phyloP scores from a whole-genome alignment of 495 filamentous ascomycete genomes.

The Aspergillus baeticus region DNA sequence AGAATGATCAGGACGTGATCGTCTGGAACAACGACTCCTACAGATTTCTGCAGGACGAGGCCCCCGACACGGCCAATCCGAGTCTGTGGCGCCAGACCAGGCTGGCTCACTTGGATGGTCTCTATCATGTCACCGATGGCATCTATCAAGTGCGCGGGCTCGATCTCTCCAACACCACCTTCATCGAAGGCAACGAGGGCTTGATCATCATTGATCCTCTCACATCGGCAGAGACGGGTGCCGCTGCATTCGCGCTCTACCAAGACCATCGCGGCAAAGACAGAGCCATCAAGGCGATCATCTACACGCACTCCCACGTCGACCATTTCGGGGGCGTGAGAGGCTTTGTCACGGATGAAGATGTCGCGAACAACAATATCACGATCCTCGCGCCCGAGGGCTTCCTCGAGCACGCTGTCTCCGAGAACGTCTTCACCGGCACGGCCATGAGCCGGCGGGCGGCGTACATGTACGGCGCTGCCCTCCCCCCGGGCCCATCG shows the following conservation, averaged over 20 bases:
- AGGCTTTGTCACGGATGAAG: slow-evolving; percentile 14
- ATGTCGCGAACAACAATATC: slow-evolving; percentile 10
- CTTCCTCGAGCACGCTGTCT: slow-evolving; percentile 22
- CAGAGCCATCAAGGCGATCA: slow-evolving; percentile 19
- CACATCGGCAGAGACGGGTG: slow-evolving; percentile 17
- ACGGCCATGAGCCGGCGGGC: slow-evolving; percentile 25
- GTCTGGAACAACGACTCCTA: slow-evolving; percentile 20
- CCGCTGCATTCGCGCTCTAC: slow-evolving; percentile 21
- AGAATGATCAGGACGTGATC: no score
- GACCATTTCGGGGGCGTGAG: slow-evolving; percentile 28
- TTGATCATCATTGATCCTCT: slow-evolving; percentile 27
- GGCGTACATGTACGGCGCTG: slow-evolving; percentile 25
- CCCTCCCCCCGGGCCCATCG: slow-evolving; percentile 5
- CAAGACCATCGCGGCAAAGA: slow-evolving; percentile 18
- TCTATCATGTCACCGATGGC: slow-evolving; percentile 22
- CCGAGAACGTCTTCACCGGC: slow-evolving; percentile 24
- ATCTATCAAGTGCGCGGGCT: slow-evolving; percentile 29
- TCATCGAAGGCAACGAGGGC: slow-evolving; percentile 25
- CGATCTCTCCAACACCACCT: slow-evolving; percentile 27
- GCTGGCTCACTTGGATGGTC: slow-evolving; percentile 17
- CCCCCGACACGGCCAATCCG: slow-evolving; percentile 22
- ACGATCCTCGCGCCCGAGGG: slow-evolving; percentile 26
- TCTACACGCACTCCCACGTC: slow-evolving; percentile 30
- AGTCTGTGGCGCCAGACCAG: slow-evolving; percentile 26
- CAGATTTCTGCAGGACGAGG: slow-evolving; percentile 14